These are phyloP conservation scores for Staphylotrichum tortipilum DNA, from an alignment of 495 filamentous ascomycete genomes.

Conservation along the genomic window DNA sequence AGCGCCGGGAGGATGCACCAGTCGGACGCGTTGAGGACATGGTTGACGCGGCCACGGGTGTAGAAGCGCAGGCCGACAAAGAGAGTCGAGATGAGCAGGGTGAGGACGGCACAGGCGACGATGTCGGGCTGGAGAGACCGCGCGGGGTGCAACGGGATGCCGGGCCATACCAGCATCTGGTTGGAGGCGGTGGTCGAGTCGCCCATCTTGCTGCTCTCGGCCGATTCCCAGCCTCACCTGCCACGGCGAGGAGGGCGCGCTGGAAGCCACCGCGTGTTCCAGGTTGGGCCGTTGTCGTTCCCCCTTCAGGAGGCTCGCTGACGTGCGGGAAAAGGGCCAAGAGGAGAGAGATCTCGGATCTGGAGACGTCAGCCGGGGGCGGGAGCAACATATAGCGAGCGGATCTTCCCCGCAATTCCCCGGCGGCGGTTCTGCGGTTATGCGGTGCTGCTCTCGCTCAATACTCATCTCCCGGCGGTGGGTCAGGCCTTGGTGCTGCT, in stretches of 20 bases:
- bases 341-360: not conserved
- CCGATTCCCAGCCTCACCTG: not conserved
- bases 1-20: conserved; percentile 24
- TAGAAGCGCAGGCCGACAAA: conserved; percentile 27
- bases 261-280: no score
- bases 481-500: not conserved
- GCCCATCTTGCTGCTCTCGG: not conserved
- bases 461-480: not conserved
- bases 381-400: not conserved
- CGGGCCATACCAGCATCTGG: conserved; percentile 3
- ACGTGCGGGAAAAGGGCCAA: no score
- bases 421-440: no score
- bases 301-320: no score
- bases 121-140: conserved; percentile 21
- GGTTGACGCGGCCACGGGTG: conserved; percentile 19
- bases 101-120: conserved; percentile 19
- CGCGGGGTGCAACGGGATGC: conserved; percentile 12
- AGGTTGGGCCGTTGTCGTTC: no score
- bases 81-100: conserved; percentile 16
- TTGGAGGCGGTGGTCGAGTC: conserved; percentile 7
- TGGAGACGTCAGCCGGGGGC: not conserved
- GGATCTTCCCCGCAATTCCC: not conserved
- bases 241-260: not conserved
- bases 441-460: no score
- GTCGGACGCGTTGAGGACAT: conserved; percentile 19